Evolutionary conservation across 768 basidiomycete genomes (phyloP).

Genomic region (Leccinum subtestaceum): DNA sequence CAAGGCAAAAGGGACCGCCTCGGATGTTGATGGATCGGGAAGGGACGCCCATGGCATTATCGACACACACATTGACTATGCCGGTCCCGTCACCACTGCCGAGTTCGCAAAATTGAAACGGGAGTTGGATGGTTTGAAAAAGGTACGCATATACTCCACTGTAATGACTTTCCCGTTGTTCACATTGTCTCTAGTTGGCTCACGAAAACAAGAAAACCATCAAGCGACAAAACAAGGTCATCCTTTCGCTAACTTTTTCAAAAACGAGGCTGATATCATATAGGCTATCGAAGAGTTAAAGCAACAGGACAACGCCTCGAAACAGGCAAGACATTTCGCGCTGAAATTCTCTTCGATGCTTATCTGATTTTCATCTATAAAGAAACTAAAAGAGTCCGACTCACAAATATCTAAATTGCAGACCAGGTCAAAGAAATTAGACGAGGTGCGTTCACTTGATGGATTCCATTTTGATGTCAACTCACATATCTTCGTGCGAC

Average conservation of each 20-base stretch:
- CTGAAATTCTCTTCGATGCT: neutral
- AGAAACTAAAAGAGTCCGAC: constrained; percentile 46
- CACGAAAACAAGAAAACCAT: constrained; percentile 47
- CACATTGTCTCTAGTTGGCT: constrained; percentile 27
- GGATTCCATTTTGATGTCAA: neutral
- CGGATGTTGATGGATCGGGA: constrained; percentile 30
- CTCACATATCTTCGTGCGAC: neutral
- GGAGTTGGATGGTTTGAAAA: constrained; percentile 57
- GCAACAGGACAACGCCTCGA: constrained; percentile 38
- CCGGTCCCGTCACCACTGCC: constrained; percentile 40
- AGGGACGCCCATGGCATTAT: constrained; percentile 18
- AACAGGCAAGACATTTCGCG: constrained; percentile 32
- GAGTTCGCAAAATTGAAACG: constrained; percentile 55
- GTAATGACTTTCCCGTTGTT: neutral
- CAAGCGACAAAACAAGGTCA: constrained; percentile 58
- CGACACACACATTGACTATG: constrained; percentile 21
- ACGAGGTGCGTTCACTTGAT: constrained; percentile 46
- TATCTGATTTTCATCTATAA: constrained; percentile 19
- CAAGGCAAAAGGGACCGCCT: constrained; percentile 23
- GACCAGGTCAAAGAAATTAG: constrained; percentile 46
- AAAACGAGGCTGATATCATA: constrained; percentile 2
- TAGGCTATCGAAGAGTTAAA: constrained; percentile 56
- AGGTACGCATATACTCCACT: constrained; percentile 24
- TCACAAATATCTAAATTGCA: constrained; percentile 43
- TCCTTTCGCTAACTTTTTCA: neutral